Percentiles rank a stretch among this genome's conserved stretches.
These are phyloP conservation scores for Camelina laxa DNA, from an alignment of 345 rosid species.

Conservation along the genomic window DNA sequence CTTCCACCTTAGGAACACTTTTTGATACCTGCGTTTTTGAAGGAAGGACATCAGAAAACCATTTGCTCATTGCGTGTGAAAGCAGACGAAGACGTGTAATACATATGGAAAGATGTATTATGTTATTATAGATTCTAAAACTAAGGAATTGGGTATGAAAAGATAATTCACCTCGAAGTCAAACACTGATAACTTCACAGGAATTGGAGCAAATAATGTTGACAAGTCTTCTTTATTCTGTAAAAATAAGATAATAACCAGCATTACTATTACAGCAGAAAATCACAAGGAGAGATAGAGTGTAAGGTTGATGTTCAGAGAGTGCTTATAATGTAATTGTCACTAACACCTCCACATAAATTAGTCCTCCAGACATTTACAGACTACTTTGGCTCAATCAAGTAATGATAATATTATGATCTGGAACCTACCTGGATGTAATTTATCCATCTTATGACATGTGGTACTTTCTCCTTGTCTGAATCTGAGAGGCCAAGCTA, in stretches of 20 bases:
- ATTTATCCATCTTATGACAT: slow-evolving; percentile 85
- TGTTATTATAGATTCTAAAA: not conserved
- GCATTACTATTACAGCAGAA: not conserved
- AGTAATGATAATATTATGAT: slow-evolving; percentile 11
- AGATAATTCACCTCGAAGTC: slow-evolving; percentile 57
- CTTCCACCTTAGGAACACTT: slow-evolving; percentile 49
- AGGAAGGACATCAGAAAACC: slow-evolving; percentile 24
- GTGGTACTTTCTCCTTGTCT: slow-evolving; percentile 61
- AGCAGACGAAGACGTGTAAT: not conserved
- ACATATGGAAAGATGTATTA: not conserved
- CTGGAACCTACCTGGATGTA: slow-evolving; percentile 70
- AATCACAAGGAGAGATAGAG: not conserved
- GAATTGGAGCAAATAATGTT: slow-evolving; percentile 56
- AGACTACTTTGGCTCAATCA: slow-evolving; percentile 2
- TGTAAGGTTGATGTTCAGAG: slow-evolving; percentile 6
- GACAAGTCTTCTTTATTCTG: slow-evolving; percentile 66
- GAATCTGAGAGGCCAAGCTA: slow-evolving; percentile 63
- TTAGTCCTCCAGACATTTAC: not conserved
- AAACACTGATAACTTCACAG: slow-evolving; percentile 60
- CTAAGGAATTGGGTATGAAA: slow-evolving; percentile 10
- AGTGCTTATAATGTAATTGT: slow-evolving; percentile 6
- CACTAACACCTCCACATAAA: not conserved
- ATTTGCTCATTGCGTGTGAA: not conserved
- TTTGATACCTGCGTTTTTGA: slow-evolving; percentile 47
- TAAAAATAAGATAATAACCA: not conserved